Evolutionary conservation across 257 asterid genomes (phyloP), one percentile per base, ranked within the genome.

Genomic region (Plantago ovata): DNA sequence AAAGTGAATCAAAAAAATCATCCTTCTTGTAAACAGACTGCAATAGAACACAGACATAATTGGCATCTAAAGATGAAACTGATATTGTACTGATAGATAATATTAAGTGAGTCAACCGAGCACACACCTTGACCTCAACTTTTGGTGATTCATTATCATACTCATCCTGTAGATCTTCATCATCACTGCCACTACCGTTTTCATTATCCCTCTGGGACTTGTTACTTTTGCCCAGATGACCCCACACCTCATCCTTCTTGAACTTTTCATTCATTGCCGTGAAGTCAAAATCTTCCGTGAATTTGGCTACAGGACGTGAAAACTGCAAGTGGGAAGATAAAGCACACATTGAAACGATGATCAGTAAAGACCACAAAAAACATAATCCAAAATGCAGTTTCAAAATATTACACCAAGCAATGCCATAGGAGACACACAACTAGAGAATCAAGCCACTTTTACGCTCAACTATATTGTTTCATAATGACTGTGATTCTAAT

Each of bases 161-260:
- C 64, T 84, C 95, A 0, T 82, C 81, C 38, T 73, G 68, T 52
- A 21, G 55, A 43, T 75, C 70, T 61, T 81, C 87, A 62, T 82
- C 95, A 41, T 81, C 87, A 54, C 81, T 77, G 52, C 46, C 84
- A 70, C 70, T 64, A 54, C 49, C 94, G 54, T 82, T 72, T 58
- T 79, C 89, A 62, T 81, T 93, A 66, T 81, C 93, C 74, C 78
- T 81, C 21, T 69, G 82, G 43, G 75, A 66, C 58, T 60, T 78
- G 38, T 64, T 75, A 69, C 83, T 86, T 76, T 80, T 92, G 38
- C 98, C 98, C n/a, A 92, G 83, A 80, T 88, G 89, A 49, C 98
- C 98, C 98, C 98, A 92, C 1, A 92, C 98, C 79, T 88, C 96
- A 56, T 92, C 94, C 78, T 92, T 92, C 0, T 92, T 88, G 76